A percentile compares a stretch with the other conserved stretches of the same genome.
phyloP scores from a whole-genome alignment of 2,329 filamentous ascomycete species.

The Aspergillus sp. region DNA sequence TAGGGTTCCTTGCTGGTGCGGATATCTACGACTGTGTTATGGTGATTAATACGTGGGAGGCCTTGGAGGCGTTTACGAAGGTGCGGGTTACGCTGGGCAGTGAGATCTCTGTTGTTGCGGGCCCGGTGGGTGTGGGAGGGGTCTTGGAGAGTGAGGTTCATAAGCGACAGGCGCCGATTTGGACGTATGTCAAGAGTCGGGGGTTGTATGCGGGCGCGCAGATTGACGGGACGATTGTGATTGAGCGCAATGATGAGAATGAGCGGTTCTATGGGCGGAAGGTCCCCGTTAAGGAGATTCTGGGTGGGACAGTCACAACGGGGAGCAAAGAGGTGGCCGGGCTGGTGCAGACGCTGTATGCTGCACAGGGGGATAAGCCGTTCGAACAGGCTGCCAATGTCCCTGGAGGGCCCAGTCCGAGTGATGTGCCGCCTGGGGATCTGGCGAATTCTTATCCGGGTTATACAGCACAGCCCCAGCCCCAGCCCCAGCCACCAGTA shows the following conservation, averaged over 20 bases:
- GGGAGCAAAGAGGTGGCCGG: constrained; percentile 56
- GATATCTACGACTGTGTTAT: constrained; percentile 96
- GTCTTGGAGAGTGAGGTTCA: constrained; percentile 68
- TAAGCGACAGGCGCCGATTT: constrained; percentile 69
- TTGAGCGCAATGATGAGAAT: constrained; percentile 85
- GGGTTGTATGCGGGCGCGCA: constrained; percentile 85
- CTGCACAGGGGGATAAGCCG: constrained; percentile 73
- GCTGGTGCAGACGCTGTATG: constrained; percentile 79
- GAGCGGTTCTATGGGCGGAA: constrained; percentile 75
- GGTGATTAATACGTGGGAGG: constrained; percentile 82
- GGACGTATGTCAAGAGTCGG: constrained; percentile 84
- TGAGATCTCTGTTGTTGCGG: constrained; percentile 73
- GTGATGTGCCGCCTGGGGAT: too few species aligned
- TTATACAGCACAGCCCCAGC: too few species aligned
- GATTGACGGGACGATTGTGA: constrained; percentile 81
- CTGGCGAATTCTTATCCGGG: accelerated
- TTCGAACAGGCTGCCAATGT: not conserved
- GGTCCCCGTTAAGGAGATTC: constrained; percentile 61
- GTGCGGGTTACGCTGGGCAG: constrained; percentile 77
- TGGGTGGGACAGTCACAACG: constrained; percentile 58
- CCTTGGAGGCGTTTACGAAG: constrained; percentile 79
- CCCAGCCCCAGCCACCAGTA: not conserved
- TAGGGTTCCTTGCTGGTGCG: constrained; percentile 86
- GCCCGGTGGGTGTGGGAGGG: constrained; percentile 74
- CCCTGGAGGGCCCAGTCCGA: not conserved